phyloP scores from a whole-genome alignment of 2,329 filamentous ascomycete species.

The Talaromyces sp. region DNA sequence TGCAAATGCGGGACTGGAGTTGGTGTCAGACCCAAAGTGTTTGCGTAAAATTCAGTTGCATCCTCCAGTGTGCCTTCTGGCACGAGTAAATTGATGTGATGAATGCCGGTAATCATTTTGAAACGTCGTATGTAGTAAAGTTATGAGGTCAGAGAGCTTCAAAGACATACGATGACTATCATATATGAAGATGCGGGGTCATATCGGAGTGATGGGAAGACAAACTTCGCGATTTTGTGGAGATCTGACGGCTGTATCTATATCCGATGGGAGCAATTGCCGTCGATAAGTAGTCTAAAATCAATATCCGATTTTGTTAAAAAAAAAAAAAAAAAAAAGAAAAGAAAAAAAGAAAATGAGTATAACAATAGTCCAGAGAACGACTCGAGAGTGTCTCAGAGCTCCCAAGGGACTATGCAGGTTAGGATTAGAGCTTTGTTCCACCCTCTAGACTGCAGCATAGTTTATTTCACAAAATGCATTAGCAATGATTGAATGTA shows the following conservation, averaged over 20 bases:
- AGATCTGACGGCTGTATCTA: conserved; percentile 1
- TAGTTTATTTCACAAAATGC: neutral
- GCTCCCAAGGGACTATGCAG: neutral
- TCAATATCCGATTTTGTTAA: too few species aligned
- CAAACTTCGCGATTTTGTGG: neutral
- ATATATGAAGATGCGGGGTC: neutral
- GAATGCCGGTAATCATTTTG: conserved; percentile 52
- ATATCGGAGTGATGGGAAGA: neutral
- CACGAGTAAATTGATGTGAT: conserved; percentile 59
- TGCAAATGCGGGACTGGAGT: conserved; percentile 54
- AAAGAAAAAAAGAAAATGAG: neutral
- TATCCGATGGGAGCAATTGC: conserved; percentile 1
- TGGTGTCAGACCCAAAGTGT: conserved; percentile 54
- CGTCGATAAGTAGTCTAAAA: neutral
- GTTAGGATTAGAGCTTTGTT: neutral
- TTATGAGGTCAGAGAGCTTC: neutral
- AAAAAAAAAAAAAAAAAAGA: too few species aligned
- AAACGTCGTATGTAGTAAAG: neutral
- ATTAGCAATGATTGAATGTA: neutral
- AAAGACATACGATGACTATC: neutral
- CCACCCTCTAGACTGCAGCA: neutral
- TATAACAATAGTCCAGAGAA: neutral
- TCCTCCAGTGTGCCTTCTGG: conserved; percentile 51
- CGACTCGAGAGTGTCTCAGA: neutral
- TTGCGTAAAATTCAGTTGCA: conserved; percentile 54